Conservation (phyloP, 495 filamentous ascomycete species). For the Tuber umbilicatum region DNA sequence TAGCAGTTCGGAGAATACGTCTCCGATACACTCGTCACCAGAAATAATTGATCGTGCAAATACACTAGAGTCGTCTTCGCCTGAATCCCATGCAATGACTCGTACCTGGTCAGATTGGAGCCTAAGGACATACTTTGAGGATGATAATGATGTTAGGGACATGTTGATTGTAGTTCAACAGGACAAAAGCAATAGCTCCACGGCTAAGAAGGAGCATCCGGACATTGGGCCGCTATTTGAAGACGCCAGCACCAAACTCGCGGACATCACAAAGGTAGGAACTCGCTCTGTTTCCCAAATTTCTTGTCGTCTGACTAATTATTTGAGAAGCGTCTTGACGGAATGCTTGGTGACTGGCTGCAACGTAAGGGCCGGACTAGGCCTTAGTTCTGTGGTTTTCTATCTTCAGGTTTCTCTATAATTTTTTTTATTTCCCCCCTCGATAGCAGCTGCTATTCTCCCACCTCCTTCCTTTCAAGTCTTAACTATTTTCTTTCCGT, state of each 20-base stretch:
- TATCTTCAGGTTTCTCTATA: background rate
- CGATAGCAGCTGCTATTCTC: background rate
- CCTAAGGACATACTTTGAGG: slow-evolving; percentile 83
- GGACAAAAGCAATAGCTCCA: slow-evolving; percentile 61
- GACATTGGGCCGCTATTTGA: slow-evolving; percentile 72
- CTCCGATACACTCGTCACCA: slow-evolving; percentile 56
- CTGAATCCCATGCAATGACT: slow-evolving; percentile 25
- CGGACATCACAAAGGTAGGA: slow-evolving; percentile 65
- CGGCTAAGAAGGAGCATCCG: slow-evolving; percentile 70
- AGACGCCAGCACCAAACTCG: slow-evolving; percentile 72
- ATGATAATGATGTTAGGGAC: slow-evolving; percentile 83
- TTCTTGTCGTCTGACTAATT: slow-evolving; percentile 25
- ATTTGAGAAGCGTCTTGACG: slow-evolving; percentile 59
- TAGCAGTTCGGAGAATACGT: slow-evolving; percentile 58
- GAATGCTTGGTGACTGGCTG: slow-evolving; percentile 77
- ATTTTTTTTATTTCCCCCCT: background rate
- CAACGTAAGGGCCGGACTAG: slow-evolving; percentile 56
- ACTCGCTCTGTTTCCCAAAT: slow-evolving; percentile 37
- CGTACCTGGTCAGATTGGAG: slow-evolving; percentile 74
- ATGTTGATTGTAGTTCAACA: slow-evolving; percentile 86
- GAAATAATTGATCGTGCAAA: slow-evolving; percentile 51
- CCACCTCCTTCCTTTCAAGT: background rate
- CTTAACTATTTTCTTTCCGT: background rate
- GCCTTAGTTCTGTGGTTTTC: slow-evolving; percentile 23
- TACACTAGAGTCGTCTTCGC: slow-evolving; percentile 44